Evolutionary conservation across 2,329 filamentous ascomycete species (phyloP).

Genomic region (Exophiala mesophila): DNA sequence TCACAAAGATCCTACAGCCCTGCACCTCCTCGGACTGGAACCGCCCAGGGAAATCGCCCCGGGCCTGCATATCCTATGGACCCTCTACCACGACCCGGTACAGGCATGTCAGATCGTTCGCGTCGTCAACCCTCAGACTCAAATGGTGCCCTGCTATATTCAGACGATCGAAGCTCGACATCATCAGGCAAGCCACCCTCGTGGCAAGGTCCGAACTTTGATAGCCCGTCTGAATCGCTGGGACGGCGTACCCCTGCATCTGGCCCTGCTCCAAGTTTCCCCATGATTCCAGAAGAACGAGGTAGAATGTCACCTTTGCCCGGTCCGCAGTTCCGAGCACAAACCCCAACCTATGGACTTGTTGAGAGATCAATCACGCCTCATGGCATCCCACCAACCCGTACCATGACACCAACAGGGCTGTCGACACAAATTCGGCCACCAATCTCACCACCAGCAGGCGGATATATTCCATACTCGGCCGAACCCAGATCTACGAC

Average conservation of each 20-base stretch:
- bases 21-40: slow-evolving; percentile 23
- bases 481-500: slow-evolving; percentile 19
- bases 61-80: slow-evolving; percentile 29
- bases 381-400: slow-evolving; percentile 5
- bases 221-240: slow-evolving; percentile 4
- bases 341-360: slow-evolving; percentile 17
- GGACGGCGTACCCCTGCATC: slow-evolving; percentile 18
- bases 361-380: slow-evolving; percentile 24
- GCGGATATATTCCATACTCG: slow-evolving; percentile 16
- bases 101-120: slow-evolving; percentile 22
- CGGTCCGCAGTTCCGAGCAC: slow-evolving; percentile 17
- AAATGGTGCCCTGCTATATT: slow-evolving; percentile 17
- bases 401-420: slow-evolving; percentile 15
- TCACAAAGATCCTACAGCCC: slow-evolving; percentile 28
- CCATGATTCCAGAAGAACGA: slow-evolving; percentile 19
- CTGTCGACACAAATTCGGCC: slow-evolving; percentile 19
- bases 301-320: slow-evolving; percentile 23
- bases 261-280: slow-evolving; percentile 12
- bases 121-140: slow-evolving; percentile 18
- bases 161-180: slow-evolving; percentile 17
- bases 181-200: slow-evolving; percentile 15
- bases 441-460: slow-evolving; percentile 12
- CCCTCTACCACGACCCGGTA: slow-evolving; percentile 26
- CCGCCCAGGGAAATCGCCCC: slow-evolving; percentile 26
- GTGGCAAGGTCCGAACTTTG: slow-evolving; percentile 14